Evolutionary conservation across 2,329 filamentous ascomycete species (phyloP), one percentile per base, ranked within the genome.

Genomic region (Claviceps monticola): DNA sequence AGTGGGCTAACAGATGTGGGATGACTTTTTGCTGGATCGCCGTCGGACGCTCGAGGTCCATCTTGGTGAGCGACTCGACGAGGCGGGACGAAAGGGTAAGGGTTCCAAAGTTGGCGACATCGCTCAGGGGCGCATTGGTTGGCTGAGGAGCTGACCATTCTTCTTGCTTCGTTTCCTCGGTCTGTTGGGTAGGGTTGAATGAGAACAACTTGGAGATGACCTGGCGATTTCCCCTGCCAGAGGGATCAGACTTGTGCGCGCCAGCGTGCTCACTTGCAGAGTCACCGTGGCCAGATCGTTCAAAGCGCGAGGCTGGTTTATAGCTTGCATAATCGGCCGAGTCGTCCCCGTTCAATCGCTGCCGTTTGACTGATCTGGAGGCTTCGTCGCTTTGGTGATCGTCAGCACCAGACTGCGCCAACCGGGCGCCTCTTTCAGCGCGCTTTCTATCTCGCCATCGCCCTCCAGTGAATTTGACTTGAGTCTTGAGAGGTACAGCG

Each of bases 11-110:
- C 55, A 98, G 71, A 59, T 93, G 83, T 43, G 86, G 77, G 41
- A 98, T 83, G 1, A 91, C 85, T 55, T 87, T 88, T 60, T 90
- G 90, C 69, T 98, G 93, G 63, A 98, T 96, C 0, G 88, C 88
- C 0, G 93, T 98, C 5, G 93, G 93, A 0, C 88, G 86, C 64
- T 90, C 93, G 64, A 98, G 78, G 52, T 84, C 79, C 67, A 98
- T 82, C 68, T 95, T 97, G 45, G 82, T 81, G 26, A 98, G 72
- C 66, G 96, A 90, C 49, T 84, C 78, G 11, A 93, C 89, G 23
- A 98, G 73, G 9, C 81, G 80, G 2, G 84, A 76, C 4, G 89
- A 93, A 53, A 98, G 73, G 6, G 91, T 91, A 34, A 98, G 75
- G 0, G 84, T 84, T 29, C 83, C 88, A 62, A 98, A 98, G 19